Percentiles rank a stretch among this genome's conserved stretches.
Conservation (phyloP, 257 asterid genomes). For the Solanum neorickii region DNA sequence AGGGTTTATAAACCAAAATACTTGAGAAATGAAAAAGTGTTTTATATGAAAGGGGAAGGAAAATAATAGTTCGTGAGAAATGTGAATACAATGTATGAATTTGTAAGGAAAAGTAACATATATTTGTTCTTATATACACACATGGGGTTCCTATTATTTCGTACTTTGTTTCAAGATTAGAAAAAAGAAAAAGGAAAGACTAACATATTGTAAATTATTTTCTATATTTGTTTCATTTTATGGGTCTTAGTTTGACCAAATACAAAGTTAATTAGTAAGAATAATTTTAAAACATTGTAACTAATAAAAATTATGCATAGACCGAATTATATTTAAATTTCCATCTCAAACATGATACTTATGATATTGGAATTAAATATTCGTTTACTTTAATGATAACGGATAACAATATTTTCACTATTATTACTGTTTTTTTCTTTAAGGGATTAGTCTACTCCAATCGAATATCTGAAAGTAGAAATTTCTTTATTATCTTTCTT, state of each 20-base stretch:
- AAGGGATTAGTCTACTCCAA: not conserved
- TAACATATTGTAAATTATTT: not conserved
- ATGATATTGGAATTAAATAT: not conserved
- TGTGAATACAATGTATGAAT: constrained; percentile 56
- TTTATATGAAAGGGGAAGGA: constrained; percentile 7
- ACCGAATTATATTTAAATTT: not conserved
- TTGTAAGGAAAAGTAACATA: not conserved
- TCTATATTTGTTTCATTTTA: not conserved
- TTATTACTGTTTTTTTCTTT: not conserved
- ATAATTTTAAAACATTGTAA: not conserved
- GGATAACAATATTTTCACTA: not conserved
- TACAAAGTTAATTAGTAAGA: not conserved
- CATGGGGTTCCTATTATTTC: not conserved
- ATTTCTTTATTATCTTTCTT: too few relatives aligned
- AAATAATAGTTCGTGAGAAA: constrained; percentile 1
- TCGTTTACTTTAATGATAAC: not conserved
- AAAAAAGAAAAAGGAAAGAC: constrained; percentile 2
- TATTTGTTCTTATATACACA: not conserved
- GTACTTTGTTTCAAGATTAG: constrained; percentile 14
- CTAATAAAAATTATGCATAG: not conserved
- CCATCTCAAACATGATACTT: not conserved
- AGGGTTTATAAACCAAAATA: not conserved
- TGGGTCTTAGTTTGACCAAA: not conserved
- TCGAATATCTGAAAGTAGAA: too few relatives aligned
- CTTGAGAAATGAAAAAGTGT: constrained; percentile 1